Evolutionary conservation across 148 eudicot genomes (phyloP).

Genomic region (Vaccinium vitisidaea): DNA sequence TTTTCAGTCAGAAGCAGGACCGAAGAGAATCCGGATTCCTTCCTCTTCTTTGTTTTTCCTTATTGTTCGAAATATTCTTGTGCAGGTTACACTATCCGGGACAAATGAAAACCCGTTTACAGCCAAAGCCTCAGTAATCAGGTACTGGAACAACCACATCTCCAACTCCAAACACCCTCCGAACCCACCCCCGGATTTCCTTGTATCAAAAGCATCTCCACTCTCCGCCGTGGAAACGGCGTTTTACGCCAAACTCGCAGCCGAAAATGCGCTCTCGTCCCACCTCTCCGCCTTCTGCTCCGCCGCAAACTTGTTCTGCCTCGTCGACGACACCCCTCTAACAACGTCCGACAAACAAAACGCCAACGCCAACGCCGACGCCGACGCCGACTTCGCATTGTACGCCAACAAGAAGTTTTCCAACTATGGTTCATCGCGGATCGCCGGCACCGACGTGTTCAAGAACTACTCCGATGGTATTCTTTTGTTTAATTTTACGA

Average conservation of each 20-base stretch:
- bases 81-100: slow-evolving; percentile 47
- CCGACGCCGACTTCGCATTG: slow-evolving; percentile 43
- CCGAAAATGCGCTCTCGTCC: slow-evolving; percentile 41
- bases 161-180: slow-evolving; percentile 38
- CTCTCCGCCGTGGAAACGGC: slow-evolving; percentile 51
- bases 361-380: slow-evolving; percentile 32
- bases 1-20: too few relatives aligned
- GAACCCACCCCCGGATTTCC: slow-evolving; percentile 38
- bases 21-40: not conserved
- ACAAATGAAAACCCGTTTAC: slow-evolving; percentile 56
- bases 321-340: slow-evolving; percentile 21
- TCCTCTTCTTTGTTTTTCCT: not conserved
- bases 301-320: slow-evolving; percentile 70
- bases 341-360: not conserved
- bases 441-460: slow-evolving; percentile 58
- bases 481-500: not conserved
- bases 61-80: not conserved
- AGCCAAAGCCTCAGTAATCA: slow-evolving; percentile 64
- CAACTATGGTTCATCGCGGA: slow-evolving; percentile 46
- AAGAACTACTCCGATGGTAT: slow-evolving; percentile 66
- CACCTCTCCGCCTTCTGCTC: slow-evolving; percentile 65
- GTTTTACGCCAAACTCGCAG: slow-evolving; percentile 47
- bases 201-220: slow-evolving; percentile 83
- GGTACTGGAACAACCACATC: slow-evolving; percentile 80
- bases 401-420: slow-evolving; percentile 60